These are phyloP conservation scores for Neurospora sp. DNA, from an alignment of 2,329 filamentous ascomycete species.

Conservation along the genomic window DNA sequence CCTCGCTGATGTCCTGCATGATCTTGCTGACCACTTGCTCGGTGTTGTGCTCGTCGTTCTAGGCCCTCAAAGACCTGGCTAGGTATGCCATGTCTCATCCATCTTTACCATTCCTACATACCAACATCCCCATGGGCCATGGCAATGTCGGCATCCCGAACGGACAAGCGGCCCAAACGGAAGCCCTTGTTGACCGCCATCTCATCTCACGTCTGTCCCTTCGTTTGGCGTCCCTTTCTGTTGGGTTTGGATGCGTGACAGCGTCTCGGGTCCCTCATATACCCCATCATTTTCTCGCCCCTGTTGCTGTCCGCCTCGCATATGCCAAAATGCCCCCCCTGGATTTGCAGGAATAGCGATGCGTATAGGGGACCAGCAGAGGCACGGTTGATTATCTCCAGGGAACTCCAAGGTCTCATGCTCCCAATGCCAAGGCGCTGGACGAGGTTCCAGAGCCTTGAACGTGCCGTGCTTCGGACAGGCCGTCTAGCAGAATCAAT, in stretches of 20 bases:
- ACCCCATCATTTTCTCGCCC: neutral
- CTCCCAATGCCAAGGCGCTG: neutral
- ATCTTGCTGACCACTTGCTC: slow-evolving; percentile 10
- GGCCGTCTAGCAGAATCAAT: neutral
- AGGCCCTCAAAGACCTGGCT: slow-evolving; percentile 24
- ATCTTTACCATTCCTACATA: slow-evolving; percentile 4
- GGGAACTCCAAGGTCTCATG: neutral
- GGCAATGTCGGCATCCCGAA: neutral
- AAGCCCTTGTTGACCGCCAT: neutral
- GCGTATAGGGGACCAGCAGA: neutral
- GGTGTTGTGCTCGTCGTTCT: slow-evolving; percentile 14
- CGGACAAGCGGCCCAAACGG: neutral
- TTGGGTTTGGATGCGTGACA: neutral
- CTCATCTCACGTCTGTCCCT: neutral
- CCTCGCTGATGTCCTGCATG: neutral
- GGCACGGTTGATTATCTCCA: neutral
- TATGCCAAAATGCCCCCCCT: neutral
- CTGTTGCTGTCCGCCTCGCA: neutral
- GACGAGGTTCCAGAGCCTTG: neutral
- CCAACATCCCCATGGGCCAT: neutral
- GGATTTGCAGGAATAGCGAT: neutral
- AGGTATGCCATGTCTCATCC: slow-evolving; percentile 18
- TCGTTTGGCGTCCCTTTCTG: neutral
- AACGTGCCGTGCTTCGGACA: neutral
- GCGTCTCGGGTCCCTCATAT: neutral